Evolutionary conservation across 345 rosid genomes (phyloP).

Genomic region (Raphanus sativus): DNA sequence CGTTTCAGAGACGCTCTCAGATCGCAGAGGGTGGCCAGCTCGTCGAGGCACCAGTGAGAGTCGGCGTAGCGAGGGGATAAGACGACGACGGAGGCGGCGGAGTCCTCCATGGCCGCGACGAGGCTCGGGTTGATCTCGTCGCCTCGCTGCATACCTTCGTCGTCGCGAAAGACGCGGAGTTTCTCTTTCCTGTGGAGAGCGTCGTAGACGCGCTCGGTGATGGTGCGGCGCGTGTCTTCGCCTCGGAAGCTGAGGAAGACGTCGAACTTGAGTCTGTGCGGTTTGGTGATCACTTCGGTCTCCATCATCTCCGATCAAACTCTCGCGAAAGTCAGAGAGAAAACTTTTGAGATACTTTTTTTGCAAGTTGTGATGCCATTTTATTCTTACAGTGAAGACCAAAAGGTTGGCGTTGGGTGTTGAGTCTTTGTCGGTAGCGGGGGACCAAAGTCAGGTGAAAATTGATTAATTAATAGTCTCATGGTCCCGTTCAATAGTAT

Average conservation of each 20-base stretch:
- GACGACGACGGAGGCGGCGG: constrained; percentile 48
- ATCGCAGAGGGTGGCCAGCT: constrained; percentile 46
- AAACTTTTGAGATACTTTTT: background rate
- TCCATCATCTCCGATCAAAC: constrained; percentile 14
- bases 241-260: constrained; percentile 63
- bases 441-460: background rate
- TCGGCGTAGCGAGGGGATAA: constrained; percentile 43
- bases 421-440: background rate
- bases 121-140: constrained; percentile 45
- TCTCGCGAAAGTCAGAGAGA: too few species aligned
- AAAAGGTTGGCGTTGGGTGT: background rate
- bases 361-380: background rate
- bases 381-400: too few species aligned
- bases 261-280: constrained; percentile 49
- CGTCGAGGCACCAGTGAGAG: constrained; percentile 56
- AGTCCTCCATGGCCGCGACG: constrained; percentile 49
- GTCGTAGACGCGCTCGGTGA: constrained; percentile 34
- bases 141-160: constrained; percentile 46
- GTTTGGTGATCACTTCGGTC: constrained; percentile 1
- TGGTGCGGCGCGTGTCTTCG: constrained; percentile 47
- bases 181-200: constrained; percentile 19
- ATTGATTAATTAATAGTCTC: background rate
- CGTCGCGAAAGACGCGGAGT: constrained; percentile 45
- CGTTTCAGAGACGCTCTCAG: constrained; percentile 12
- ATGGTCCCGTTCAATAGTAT: background rate